These are phyloP conservation scores for Anthracocystis setariae DNA, from an alignment of 1,284 basidiomycete species.

Conservation along the genomic window DNA sequence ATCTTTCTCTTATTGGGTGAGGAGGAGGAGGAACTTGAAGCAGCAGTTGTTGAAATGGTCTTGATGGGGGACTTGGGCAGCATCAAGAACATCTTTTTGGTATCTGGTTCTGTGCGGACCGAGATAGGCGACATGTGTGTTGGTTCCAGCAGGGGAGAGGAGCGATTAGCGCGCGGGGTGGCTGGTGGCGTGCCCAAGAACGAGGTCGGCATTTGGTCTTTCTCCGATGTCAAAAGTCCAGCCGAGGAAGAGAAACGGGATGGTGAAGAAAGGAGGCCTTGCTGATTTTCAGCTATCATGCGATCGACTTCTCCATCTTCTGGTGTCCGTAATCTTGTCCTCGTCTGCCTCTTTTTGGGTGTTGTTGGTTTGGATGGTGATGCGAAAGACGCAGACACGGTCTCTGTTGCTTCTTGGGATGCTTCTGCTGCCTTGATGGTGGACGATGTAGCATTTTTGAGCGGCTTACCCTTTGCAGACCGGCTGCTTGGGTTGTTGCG, in stretches of 20 bases:
- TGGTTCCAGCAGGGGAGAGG: conserved; percentile 39
- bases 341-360: conserved; percentile 27
- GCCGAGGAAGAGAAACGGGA: conserved; percentile 9
- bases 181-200: conserved; percentile 43
- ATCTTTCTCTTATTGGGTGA: conserved; percentile 29
- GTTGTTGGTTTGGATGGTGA: conserved; percentile 4
- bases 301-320: conserved; percentile 42
- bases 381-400: background rate
- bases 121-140: conserved; percentile 46
- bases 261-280: conserved; percentile 7
- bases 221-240: background rate
- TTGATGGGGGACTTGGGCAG: conserved; percentile 22
- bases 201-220: background rate
- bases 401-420: background rate
- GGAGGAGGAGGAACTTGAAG: background rate
- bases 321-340: conserved; percentile 27
- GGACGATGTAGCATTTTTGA: conserved; percentile 5
- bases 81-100: conserved; percentile 48
- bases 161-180: conserved; percentile 11
- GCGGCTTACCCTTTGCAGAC: conserved; percentile 14
- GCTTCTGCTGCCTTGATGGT: background rate
- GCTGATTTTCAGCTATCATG: conserved; percentile 33
- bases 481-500: conserved; percentile 11
- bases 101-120: conserved; percentile 53
- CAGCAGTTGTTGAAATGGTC: background rate